Base-by-base conservation (phyloP, 2,329 filamentous ascomycete genomes). In the Penicillium sp. region DNA sequence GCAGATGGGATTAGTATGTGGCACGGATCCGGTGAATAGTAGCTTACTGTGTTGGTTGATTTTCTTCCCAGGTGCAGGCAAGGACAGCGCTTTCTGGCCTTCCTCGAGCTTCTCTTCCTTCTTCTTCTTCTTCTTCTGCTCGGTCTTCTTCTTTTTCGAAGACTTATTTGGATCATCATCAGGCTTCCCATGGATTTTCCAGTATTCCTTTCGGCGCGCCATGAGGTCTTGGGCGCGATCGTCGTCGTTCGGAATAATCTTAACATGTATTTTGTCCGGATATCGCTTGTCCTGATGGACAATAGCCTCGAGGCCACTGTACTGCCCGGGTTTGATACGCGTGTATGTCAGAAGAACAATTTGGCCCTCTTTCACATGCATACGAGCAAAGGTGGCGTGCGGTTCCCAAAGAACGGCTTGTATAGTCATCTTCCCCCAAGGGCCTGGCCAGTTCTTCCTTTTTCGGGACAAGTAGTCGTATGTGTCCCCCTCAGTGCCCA, bases 271-370 rank as follows among this genome's bases (percentile, higher is more conserved):
- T 64, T 84, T 87, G 7, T 78, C 66, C 2, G 78, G 78, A 63
- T 76, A 78, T 1, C 67, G 66, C 6, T 75, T 75, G 66, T 95
- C 90, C 53, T 82, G 81, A 64, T 89, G 87, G 22, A 96, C 73
- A 54, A 80, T 85, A 2, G 90, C 93, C 73, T 96, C 92, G 0
- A 96, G 77, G 59, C 84, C 83, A 27, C 73, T 78, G 49, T 82
- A 80, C 50, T 70, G 78, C 13, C 83, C 83, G 19, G 76, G 77
- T 62, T 88, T 91, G 62, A 92, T 81, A 19, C 88, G 88, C 3
- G 96, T 81, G 67, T 97, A 96, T 22, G 79, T 82, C 6, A 97
- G 74, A 4, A 76, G 76, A 2, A 96, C 77, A 80, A 89, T 88
- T 24, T 86, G 78, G 3, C 85, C 84, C n/a, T 78, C 73, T 2